Percentiles rank a stretch among this genome's conserved stretches.
Conservation (phyloP, 345 rosid genomes). For the Ceriops tagal region DNA sequence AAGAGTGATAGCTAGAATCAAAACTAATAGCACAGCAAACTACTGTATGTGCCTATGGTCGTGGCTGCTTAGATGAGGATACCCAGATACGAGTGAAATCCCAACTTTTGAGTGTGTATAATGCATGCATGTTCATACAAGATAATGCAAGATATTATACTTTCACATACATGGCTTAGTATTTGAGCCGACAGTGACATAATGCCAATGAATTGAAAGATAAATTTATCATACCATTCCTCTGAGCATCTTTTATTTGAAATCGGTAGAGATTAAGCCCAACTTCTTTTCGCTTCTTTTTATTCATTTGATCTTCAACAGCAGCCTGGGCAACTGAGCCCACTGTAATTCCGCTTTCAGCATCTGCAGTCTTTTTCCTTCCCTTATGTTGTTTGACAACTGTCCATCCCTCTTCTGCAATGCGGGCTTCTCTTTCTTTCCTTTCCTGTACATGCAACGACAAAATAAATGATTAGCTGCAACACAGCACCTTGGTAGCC, state of each 20-base stretch:
- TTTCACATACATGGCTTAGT: not conserved
- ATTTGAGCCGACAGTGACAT: not conserved
- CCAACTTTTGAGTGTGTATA: too few relatives aligned
- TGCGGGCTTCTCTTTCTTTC: constrained; percentile 72
- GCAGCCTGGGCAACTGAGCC: constrained; percentile 78
- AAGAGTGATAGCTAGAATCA: not conserved
- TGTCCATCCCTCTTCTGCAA: constrained; percentile 96
- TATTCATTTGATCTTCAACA: constrained; percentile 51
- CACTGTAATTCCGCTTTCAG: constrained; percentile 72
- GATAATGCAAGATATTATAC: not conserved
- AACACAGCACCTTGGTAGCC: not conserved
- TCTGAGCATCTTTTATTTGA: constrained; percentile 84
- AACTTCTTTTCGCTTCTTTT: constrained; percentile 70
- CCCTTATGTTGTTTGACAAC: constrained; percentile 93
- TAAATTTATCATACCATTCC: constrained; percentile 53
- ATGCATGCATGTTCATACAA: not conserved
- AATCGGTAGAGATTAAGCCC: constrained; percentile 81
- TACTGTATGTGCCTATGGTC: not conserved
- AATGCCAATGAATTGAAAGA: not conserved
- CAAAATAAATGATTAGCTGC: constrained; percentile 12
- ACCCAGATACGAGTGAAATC: too few relatives aligned
- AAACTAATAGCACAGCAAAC: not conserved
- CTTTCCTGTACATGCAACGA: constrained; percentile 51
- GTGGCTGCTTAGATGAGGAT: not conserved
- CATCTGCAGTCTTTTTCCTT: constrained; percentile 81